phyloP scores from a whole-genome alignment of 768 basidiomycete species.

The Pleurotus cornucopiae region DNA sequence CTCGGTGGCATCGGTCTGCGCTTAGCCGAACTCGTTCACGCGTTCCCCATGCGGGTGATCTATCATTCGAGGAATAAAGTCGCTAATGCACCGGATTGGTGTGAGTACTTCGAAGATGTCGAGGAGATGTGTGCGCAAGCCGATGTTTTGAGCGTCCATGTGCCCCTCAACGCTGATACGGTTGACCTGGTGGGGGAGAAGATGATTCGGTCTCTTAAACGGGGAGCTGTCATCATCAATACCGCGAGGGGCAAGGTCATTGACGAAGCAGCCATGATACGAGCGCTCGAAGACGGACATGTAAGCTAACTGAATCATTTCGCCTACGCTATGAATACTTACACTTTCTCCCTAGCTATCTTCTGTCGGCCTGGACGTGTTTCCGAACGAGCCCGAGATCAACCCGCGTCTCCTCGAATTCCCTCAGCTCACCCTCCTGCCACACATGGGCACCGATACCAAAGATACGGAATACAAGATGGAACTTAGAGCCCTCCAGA shows the following conservation, averaged over 20 bases:
- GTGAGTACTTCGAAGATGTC: slow-evolving; percentile 64
- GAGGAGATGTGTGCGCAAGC: slow-evolving; percentile 64
- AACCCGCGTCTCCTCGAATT: slow-evolving; percentile 79
- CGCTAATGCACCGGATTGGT: slow-evolving; percentile 62
- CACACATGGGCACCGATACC: slow-evolving; percentile 90
- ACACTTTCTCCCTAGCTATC: slow-evolving; percentile 45
- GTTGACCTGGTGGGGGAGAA: slow-evolving; percentile 69
- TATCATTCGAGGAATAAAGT: slow-evolving; percentile 69
- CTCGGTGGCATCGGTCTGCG: slow-evolving; percentile 75
- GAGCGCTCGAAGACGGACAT: slow-evolving; percentile 82
- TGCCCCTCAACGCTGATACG: slow-evolving; percentile 76
- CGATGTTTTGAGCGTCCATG: slow-evolving; percentile 84
- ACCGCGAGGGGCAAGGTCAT: slow-evolving; percentile 90
- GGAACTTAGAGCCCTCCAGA: slow-evolving; percentile 82
- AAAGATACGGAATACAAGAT: slow-evolving; percentile 76
- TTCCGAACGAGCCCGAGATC: slow-evolving; percentile 77
- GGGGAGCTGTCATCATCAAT: slow-evolving; percentile 76
- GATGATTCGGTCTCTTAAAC: slow-evolving; percentile 75
- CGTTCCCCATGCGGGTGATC: slow-evolving; percentile 87
- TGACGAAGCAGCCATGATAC: slow-evolving; percentile 83
- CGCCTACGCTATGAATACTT: slow-evolving; percentile 4
- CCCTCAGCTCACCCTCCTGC: slow-evolving; percentile 79
- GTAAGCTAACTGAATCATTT: slow-evolving; percentile 41
- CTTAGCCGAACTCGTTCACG: slow-evolving; percentile 65
- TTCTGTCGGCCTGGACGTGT: slow-evolving; percentile 83